phyloP scores from a whole-genome alignment of 805 yeast genomes.

The Metschnikowia lunata region DNA sequence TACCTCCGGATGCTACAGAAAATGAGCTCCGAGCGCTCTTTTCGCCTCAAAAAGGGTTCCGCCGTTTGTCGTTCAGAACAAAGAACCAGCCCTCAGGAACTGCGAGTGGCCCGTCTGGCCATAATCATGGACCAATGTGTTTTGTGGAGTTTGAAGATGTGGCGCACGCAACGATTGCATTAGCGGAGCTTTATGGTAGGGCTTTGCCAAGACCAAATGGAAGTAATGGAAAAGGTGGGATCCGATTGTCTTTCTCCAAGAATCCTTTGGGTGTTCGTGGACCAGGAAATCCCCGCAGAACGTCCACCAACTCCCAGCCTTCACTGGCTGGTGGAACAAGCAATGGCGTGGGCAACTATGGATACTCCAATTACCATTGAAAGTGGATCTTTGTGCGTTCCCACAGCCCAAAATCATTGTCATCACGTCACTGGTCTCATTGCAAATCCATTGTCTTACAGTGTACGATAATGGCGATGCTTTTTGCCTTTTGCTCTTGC shows the following conservation, averaged over 20 bases:
- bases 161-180: slow-evolving; percentile 84
- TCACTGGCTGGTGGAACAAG: slow-evolving; percentile 11
- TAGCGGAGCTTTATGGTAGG: slow-evolving; percentile 90
- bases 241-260: slow-evolving; percentile 87
- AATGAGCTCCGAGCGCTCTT: slow-evolving; percentile 84
- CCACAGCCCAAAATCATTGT: not conserved
- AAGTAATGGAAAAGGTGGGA: slow-evolving; percentile 80
- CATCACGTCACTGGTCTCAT: slow-evolving; percentile 5
- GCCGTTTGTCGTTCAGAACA: slow-evolving; percentile 86
- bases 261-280: slow-evolving; percentile 97
- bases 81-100: slow-evolving; percentile 39
- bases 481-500: not conserved
- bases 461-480: not conserved
- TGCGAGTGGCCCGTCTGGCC: slow-evolving; percentile 21
- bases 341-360: slow-evolving; percentile 32
- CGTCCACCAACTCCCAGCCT: slow-evolving; percentile 27
- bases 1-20: slow-evolving; percentile 96
- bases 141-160: slow-evolving; percentile 98
- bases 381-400: not conserved
- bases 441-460: slow-evolving; percentile 3
- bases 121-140: slow-evolving; percentile 95
- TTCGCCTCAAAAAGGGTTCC: slow-evolving; percentile 86
- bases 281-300: slow-evolving; percentile 42
- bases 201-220: slow-evolving; percentile 79
- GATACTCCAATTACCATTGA: slow-evolving; percentile 31